These are phyloP conservation scores for Panicum hallii DNA, from an alignment of 202 grass and related monocot genomes.

Conservation along the genomic window DNA sequence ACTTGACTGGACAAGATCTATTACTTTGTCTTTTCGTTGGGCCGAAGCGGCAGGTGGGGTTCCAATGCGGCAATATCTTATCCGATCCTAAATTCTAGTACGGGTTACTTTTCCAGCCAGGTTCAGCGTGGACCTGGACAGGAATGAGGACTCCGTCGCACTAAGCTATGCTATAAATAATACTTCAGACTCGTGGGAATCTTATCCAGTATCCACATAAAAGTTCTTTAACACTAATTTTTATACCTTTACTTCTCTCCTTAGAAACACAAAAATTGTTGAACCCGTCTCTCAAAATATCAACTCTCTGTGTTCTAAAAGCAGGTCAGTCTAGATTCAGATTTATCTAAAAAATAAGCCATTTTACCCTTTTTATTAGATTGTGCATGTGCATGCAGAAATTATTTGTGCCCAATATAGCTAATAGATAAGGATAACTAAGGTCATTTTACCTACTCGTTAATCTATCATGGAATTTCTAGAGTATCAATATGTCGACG, in stretches of 20 bases:
- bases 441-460: too few relatives aligned
- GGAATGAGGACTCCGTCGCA: background rate
- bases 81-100: slow-evolving; percentile 1
- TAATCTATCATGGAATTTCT: too few relatives aligned
- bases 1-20: slow-evolving; percentile 8
- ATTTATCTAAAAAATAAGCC: too few relatives aligned
- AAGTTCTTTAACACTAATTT: background rate
- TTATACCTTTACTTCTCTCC: background rate
- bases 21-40: slow-evolving; percentile 31
- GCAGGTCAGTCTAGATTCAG: too few relatives aligned
- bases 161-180: slow-evolving; percentile 17
- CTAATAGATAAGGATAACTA: too few relatives aligned
- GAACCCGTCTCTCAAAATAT: too few relatives aligned
- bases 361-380: too few relatives aligned
- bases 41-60: background rate
- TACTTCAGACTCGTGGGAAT: background rate
- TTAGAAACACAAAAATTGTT: too few relatives aligned
- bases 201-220: slow-evolving; percentile 19
- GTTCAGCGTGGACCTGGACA: slow-evolving; percentile 50
- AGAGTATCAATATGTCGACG: too few relatives aligned
- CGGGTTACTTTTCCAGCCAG: slow-evolving; percentile 25
- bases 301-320: too few relatives aligned
- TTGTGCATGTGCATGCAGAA: too few relatives aligned
- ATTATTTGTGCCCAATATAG: too few relatives aligned
- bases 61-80: slow-evolving; percentile 6